Conservation (phyloP, 257 asterid genomes). For the Catharanthus roseus region DNA sequence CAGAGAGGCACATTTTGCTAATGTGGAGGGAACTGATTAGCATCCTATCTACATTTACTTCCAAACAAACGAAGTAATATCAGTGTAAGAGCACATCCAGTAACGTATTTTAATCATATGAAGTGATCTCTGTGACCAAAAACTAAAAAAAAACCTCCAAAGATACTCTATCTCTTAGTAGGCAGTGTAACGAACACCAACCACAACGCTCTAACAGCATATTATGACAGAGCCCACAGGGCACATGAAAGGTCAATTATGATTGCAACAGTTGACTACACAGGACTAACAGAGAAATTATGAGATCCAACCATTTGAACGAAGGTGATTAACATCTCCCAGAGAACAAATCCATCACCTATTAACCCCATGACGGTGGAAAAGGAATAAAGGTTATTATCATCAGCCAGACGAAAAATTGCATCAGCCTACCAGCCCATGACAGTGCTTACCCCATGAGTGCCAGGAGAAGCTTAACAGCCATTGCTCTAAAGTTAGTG, state of each 20-base stretch:
- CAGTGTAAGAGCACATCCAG: too few species aligned
- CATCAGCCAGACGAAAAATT: background rate
- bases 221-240: background rate
- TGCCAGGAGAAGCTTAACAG: conserved; percentile 8
- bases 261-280: background rate
- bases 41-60: background rate
- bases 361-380: background rate
- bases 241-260: background rate
- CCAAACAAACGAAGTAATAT: background rate
- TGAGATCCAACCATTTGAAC: background rate
- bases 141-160: too few species aligned
- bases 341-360: background rate
- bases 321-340: background rate
- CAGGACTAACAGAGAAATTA: background rate
- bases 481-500: background rate
- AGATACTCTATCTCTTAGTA: background rate
- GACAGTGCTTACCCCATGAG: background rate
- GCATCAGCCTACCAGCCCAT: background rate
- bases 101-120: background rate
- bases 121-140: too few species aligned
- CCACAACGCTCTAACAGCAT: background rate
- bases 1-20: too few species aligned
- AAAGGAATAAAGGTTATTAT: background rate
- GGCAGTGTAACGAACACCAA: background rate
- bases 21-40: too few species aligned